Evolutionary conservation across 2,329 filamentous ascomycete genomes (phyloP).

Genomic region (Fusarium caatingaense): DNA sequence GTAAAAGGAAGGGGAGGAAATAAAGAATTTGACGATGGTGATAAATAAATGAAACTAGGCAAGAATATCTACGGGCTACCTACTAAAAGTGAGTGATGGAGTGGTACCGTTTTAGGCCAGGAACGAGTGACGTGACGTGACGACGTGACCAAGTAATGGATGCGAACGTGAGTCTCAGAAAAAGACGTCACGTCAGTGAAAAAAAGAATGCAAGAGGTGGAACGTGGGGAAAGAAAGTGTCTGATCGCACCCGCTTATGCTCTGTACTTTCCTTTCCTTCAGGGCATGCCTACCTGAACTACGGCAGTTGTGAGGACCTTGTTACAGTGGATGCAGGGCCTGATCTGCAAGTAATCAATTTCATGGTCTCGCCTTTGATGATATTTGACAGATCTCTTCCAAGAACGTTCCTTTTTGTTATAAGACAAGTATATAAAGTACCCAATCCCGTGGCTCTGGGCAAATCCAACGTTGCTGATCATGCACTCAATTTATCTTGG

Average conservation of each 20-base stretch:
- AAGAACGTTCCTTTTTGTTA: neutral
- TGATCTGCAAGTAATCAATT: neutral
- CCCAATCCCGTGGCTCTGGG: slow-evolving; percentile 33
- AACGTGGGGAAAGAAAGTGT: neutral
- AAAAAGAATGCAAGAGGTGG: neutral
- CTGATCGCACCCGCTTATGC: neutral
- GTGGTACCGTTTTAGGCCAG: neutral
- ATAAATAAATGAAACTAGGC: neutral
- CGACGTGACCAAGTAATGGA: slow-evolving; percentile 2
- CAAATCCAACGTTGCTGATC: slow-evolving; percentile 9
- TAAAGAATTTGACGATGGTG: neutral
- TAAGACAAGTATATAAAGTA: slow-evolving; percentile 32
- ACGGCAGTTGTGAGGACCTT: neutral
- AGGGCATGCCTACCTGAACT: neutral
- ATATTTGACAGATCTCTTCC: slow-evolving; percentile 14
- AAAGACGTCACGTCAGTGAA: neutral
- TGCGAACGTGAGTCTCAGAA: neutral
- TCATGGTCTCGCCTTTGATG: slow-evolving; percentile 1
- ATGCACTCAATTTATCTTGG: slow-evolving; percentile 3
- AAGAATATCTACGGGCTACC: slow-evolving; percentile 12
- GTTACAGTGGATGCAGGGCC: neutral
- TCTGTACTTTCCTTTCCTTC: neutral
- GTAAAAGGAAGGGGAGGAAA: neutral
- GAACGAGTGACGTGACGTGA: slow-evolving; percentile 13
- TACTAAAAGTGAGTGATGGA: neutral